phyloP scores from a whole-genome alignment of 805 yeast species.

The Yamadazyma philogaea region DNA sequence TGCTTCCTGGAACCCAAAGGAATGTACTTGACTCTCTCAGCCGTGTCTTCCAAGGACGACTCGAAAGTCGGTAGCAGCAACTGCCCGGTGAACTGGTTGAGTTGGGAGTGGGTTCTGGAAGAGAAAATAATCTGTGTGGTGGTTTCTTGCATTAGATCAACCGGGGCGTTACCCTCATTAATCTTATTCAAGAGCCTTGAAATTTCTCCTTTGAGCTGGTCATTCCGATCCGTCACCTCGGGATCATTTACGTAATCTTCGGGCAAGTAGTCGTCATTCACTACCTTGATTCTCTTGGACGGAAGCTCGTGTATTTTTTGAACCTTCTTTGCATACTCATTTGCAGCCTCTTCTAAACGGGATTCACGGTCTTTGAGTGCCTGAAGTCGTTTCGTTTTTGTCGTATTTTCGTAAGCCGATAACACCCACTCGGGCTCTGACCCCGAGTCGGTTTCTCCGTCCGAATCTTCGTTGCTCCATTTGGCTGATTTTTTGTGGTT shows the following conservation, averaged over 20 bases:
- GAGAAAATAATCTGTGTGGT: conserved; percentile 55
- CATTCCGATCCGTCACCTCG: conserved; percentile 14
- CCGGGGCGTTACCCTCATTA: conserved; percentile 27
- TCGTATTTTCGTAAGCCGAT: conserved; percentile 31
- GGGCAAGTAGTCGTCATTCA: conserved; percentile 24
- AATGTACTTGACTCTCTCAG: conserved; percentile 60
- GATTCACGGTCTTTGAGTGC: conserved; percentile 38
- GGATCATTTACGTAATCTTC: conserved; percentile 35
- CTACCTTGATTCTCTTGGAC: conserved; percentile 9
- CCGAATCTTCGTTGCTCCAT: conserved; percentile 7
- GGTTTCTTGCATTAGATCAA: conserved; percentile 13
- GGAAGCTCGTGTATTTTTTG: conserved; percentile 16
- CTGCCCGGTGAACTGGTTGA: conserved; percentile 76
- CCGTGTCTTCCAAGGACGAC: conserved; percentile 47
- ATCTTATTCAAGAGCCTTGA: conserved; percentile 40
- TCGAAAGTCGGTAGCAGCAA: conserved; percentile 60
- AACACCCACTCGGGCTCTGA: conserved; percentile 74
- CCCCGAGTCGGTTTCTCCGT: conserved; percentile 28
- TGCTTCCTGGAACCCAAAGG: conserved; percentile 85
- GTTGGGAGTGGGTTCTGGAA: conserved; percentile 89
- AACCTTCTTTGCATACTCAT: conserved; percentile 18
- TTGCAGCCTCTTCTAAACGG: conserved; percentile 34
- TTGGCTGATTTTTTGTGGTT: conserved; percentile 34
- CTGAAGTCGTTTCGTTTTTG: conserved; percentile 25
- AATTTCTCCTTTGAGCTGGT: conserved; percentile 27